Base-by-base conservation (phyloP, 345 rosid genomes). In the Mallotus nudiflorus region DNA sequence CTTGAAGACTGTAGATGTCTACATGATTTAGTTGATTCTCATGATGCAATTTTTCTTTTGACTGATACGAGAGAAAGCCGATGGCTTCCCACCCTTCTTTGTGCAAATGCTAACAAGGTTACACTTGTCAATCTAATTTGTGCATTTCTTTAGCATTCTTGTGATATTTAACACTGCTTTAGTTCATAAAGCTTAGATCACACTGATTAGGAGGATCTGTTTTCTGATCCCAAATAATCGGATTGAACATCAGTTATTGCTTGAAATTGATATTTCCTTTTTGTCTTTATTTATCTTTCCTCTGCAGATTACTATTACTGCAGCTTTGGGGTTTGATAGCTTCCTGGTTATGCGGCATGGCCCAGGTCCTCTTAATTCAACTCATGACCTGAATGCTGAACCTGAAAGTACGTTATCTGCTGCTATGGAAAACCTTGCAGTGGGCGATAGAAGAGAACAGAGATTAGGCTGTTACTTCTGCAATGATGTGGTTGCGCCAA, bases 1-100 rank as follows among this genome's bases (percentile, higher is more conserved):
- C 80, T 95, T 35, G 82, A 78, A 73, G 97, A 92, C 74, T 95
- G 97, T 81, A 82, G 79, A 66, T 82, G 50, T 68, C 85, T 95
- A 42, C 75, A 72, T 53, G 88, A 86, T 65, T 80, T 95, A 80
- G 81, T 95, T 67, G 86, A 82, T 61, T 90, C 97, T 68, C 97
- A 90, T 62, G 98, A 95, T 82, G 94, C 85, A 8, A 78, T 92
- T 85, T 95, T 95, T 82, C 80, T 95, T 73, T 82, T 95, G 87
- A 95, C 97, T 12, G 98, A 95, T 86, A 95, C 99, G 24, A 86
- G 99, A 86, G 99, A 92, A 84, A 95, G 99, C 84, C 82, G 97
- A 50, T 95, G 98, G 97, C 91, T 95, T 28, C 99, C 99, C 42
- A 80, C 92, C 0, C 88, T 90, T 62, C 84, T 95, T 49, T 89